Base-by-base conservation (phyloP, 257 asterid genomes). In the Solanum etuberosum region DNA sequence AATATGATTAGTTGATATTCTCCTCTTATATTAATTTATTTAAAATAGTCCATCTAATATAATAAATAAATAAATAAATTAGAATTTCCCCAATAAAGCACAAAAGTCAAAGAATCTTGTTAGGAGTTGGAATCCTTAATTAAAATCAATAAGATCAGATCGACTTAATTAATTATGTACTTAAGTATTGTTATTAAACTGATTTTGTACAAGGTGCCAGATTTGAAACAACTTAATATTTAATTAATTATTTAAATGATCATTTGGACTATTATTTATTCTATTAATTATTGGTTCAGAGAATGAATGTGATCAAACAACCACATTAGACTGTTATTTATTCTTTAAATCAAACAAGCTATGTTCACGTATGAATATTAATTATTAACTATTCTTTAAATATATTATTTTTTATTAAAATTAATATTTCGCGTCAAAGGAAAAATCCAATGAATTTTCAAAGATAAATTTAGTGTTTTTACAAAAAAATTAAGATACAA, bases 91-190 rank as follows among this genome's bases (percentile, higher is more conserved):
- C 67, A 9, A 80, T 80, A 46, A 27, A 46, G 18, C 40, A 46
- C 4, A 46, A 81, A 81, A 48, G 68, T 48, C 85, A 48, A 48
- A 29, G 31, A 81, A 80, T 35, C 20, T 46, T 80, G 25, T 80
- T 46, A 29, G 42, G 57, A 48, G 25, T 80, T 46, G 67, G 85
- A 80, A 48, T 80, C 42, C 68, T 81, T 81, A 81, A 46, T 9
- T 9, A 35, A 73, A 73, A 73, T 81, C 85, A 48, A 29, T 81
- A 81, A 81, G 43, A 48, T 81, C 34, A 81, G 42, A 48, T 48
- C 43, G n/a, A 76, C 59, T 34, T 72, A 72, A 2, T 78, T 43
- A 78, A 43, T 43, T 78, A 43, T 43, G 27, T 25, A 9, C 84
- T 43, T 4, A 32, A 78, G 84, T 15, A 78, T 15, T 76, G 57